phyloP scores from a whole-genome alignment of 1,284 basidiomycete species.

The Naganishia liquefaciens region DNA sequence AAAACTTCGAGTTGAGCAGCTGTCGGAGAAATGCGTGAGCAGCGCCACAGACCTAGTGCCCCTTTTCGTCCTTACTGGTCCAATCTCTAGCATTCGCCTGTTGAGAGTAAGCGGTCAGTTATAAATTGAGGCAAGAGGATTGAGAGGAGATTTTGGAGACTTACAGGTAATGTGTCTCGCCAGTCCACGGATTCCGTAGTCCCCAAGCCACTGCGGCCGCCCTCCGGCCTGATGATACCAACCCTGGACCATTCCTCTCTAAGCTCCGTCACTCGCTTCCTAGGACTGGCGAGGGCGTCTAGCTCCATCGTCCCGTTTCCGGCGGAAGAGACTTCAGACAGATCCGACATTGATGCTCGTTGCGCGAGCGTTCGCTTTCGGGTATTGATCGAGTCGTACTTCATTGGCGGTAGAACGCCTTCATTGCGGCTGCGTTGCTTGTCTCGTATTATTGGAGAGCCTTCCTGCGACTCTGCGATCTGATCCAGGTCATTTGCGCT shows the following conservation, averaged over 20 bases:
- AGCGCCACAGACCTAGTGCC: not conserved
- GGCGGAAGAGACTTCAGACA: not conserved
- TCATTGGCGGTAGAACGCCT: not conserved
- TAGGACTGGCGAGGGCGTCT: slow-evolving; percentile 14
- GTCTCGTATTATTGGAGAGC: not conserved
- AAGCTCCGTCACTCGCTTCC: slow-evolving; percentile 10
- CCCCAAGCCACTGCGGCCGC: too few species aligned
- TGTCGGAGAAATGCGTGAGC: not conserved
- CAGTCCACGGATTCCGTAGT: too few species aligned
- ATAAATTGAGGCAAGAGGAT: not conserved
- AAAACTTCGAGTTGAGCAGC: slow-evolving; percentile 12
- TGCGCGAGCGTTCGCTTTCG: slow-evolving; percentile 19
- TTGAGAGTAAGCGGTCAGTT: too few species aligned
- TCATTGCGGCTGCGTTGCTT: not conserved
- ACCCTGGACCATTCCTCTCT: slow-evolving; percentile 8
- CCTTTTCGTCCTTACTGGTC: slow-evolving; percentile 23
- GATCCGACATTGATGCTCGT: slow-evolving; percentile 25
- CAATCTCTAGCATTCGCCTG: slow-evolving; percentile 26
- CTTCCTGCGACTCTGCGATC: not conserved
- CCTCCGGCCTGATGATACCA: not conserved
- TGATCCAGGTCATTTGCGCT: slow-evolving; percentile 13
- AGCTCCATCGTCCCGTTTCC: not conserved
- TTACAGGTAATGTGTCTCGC: too few species aligned
- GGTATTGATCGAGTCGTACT: slow-evolving; percentile 15
- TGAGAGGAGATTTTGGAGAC: too few species aligned